phyloP scores from a whole-genome alignment of 805 yeast species.

The Cyberlindnera mrakii region DNA sequence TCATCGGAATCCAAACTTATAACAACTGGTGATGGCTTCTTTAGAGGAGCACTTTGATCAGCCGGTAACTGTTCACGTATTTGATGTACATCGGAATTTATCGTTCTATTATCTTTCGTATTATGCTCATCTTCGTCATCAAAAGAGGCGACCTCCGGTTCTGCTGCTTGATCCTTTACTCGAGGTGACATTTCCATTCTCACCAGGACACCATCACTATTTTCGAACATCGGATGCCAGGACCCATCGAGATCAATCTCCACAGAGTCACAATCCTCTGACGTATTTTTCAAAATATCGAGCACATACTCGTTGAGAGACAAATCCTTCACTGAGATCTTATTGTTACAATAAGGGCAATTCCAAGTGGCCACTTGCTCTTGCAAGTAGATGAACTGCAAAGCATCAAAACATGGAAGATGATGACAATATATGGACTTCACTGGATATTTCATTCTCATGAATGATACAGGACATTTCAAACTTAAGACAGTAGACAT shows the following conservation, averaged over 20 bases:
- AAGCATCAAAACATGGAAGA: slow-evolving; percentile 83
- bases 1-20: slow-evolving; percentile 16
- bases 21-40: slow-evolving; percentile 6
- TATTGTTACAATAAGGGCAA: slow-evolving; percentile 74
- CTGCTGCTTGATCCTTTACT: not conserved
- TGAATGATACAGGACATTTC: slow-evolving; percentile 73
- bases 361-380: slow-evolving; percentile 77
- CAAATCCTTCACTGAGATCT: slow-evolving; percentile 48
- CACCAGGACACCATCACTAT: slow-evolving; percentile 15
- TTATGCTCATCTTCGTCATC: not conserved
- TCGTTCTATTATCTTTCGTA: not conserved
- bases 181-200: not conserved
- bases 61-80: not conserved
- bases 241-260: slow-evolving; percentile 65
- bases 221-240: slow-evolving; percentile 46
- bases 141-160: no score
- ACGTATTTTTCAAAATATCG: slow-evolving; percentile 51
- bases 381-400: slow-evolving; percentile 68
- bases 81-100: not conserved
- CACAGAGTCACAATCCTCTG: slow-evolving; percentile 56
- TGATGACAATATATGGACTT: slow-evolving; percentile 71
- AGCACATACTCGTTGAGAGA: slow-evolving; percentile 69
- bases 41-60: not conserved
- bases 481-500: slow-evolving; percentile 61
- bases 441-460: slow-evolving; percentile 65